Evolutionary conservation across 805 yeast genomes (phyloP), one percentile per base, ranked within the genome.

Genomic region (Millerozyma acaciae): DNA sequence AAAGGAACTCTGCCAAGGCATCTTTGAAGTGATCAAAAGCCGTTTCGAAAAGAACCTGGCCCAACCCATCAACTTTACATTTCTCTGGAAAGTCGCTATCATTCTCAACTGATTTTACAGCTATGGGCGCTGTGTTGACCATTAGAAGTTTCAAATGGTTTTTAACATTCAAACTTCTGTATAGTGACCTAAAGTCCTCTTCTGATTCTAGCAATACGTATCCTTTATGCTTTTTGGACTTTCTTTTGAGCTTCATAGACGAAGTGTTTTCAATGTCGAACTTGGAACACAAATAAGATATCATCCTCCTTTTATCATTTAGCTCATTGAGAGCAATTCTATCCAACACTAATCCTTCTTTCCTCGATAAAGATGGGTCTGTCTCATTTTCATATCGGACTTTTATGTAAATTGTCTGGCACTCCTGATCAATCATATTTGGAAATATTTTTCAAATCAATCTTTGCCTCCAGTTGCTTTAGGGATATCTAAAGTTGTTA

Each of bases 111-210:
- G 39, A 4, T 16, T 26, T n/a, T 10, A 20, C 16, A 14, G 30
- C 13, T 16, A 20, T 20, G n/a, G 34, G 28, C 5, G 43, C 30
- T 16, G 37, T 32, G 23, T 53, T 59, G 27, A 36, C 45, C 18
- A 57, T 44, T 17, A 46, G 32, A 37, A 76, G 50, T 41, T 62
- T 64, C 31, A 71, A 47, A 37, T 60, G 64, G 37, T 57, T 64
- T 44, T 73, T 73, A 13, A 74, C 78, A 34, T 60, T 54, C 41
- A 75, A 57, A 29, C 78, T 68, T 41, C 78, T 60, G 26, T 53
- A 49, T 35, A 75, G 56, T 16, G 62, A 50, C 30, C 52, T 57
- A 47, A 67, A 75, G 37, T 74, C 79, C 4, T 56, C 54, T 3
- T 26, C 42, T 4, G 57, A 33, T 12, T 54, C 65, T 39, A 76